Evolutionary conservation across 2,329 filamentous ascomycete species (phyloP).

Genomic region (Fusarium nelsonii): DNA sequence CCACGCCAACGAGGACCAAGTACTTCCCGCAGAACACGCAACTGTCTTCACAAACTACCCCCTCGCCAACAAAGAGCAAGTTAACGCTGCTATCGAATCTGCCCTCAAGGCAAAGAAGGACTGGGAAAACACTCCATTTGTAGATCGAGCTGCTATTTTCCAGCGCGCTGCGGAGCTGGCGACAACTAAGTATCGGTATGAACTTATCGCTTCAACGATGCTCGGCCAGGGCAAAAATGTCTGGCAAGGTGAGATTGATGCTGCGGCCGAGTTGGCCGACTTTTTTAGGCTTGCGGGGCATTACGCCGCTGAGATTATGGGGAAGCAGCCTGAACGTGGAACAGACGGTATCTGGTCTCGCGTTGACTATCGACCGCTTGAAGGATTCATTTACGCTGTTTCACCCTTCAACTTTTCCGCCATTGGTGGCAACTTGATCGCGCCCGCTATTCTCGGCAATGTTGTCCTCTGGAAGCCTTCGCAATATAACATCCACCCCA

Average conservation of each 20-base stretch:
- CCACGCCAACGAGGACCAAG: constrained; percentile 47
- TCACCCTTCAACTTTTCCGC: constrained; percentile 97
- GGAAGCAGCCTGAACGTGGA: constrained; percentile 52
- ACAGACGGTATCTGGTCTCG: constrained; percentile 65
- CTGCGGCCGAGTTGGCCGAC: constrained; percentile 90
- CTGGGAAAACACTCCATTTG: constrained; percentile 90
- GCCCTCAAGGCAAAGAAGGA: constrained; percentile 82
- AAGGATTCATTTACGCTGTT: constrained; percentile 95
- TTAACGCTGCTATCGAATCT: constrained; percentile 75
- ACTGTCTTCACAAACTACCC: constrained; percentile 54
- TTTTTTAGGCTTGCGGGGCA: constrained; percentile 95
- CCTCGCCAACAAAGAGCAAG: constrained; percentile 50
- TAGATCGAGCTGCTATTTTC: constrained; percentile 92
- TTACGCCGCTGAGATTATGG: constrained; percentile 72
- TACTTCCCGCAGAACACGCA: constrained; percentile 53
- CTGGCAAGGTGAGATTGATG: constrained; percentile 97
- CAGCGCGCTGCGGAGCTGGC: constrained; percentile 94
- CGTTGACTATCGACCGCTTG: constrained; percentile 88
- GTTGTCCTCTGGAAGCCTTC: constrained; percentile 97
- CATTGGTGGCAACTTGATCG: constrained; percentile 87
- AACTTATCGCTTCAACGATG: constrained; percentile 96
- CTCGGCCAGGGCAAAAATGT: constrained; percentile 97
- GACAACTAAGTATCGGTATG: constrained; percentile 91
- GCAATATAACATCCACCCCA: constrained; percentile 84
- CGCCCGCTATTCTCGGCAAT: constrained; percentile 90